Percentiles rank a stretch among this genome's conserved stretches.
These are phyloP conservation scores for Penstemon barbatus DNA, from an alignment of 257 asterid genomes.

Conservation along the genomic window DNA sequence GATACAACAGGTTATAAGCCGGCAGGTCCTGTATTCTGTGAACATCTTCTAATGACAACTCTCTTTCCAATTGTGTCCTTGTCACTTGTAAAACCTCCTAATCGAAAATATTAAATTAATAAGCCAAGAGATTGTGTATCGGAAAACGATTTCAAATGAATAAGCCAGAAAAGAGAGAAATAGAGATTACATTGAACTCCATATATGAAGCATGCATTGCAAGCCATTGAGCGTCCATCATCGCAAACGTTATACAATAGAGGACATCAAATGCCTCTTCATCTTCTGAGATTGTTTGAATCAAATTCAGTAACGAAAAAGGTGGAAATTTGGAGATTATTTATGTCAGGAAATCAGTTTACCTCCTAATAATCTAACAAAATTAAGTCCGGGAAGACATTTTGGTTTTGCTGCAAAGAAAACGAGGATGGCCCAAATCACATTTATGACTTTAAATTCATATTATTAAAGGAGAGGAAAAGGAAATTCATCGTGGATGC, in stretches of 20 bases:
- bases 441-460: not conserved
- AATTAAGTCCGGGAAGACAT: slow-evolving; percentile 74
- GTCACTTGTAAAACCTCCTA: slow-evolving; percentile 86
- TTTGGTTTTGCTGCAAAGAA: slow-evolving; percentile 72
- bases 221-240: slow-evolving; percentile 99
- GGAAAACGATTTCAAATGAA: not conserved
- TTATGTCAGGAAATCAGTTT: slow-evolving; percentile 6
- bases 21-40: slow-evolving; percentile 79
- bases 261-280: slow-evolving; percentile 83
- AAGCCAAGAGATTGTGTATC: too few species aligned
- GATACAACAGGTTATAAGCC: slow-evolving; percentile 68
- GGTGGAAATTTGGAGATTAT: not conserved
- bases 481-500: not conserved
- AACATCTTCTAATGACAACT: slow-evolving; percentile 81
- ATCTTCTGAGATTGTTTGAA: slow-evolving; percentile 55
- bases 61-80: slow-evolving; percentile 81
- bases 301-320: slow-evolving; percentile 12
- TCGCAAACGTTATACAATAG: slow-evolving; percentile 74
- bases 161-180: slow-evolving; percentile 26
- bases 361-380: slow-evolving; percentile 76
- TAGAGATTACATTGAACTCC: slow-evolving; percentile 73
- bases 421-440: slow-evolving; percentile 9
- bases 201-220: slow-evolving; percentile 96
- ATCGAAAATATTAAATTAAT: not conserved
- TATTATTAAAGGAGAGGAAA: not conserved